Conservation (phyloP, 805 yeast species). For the Metschnikowia sp. region DNA sequence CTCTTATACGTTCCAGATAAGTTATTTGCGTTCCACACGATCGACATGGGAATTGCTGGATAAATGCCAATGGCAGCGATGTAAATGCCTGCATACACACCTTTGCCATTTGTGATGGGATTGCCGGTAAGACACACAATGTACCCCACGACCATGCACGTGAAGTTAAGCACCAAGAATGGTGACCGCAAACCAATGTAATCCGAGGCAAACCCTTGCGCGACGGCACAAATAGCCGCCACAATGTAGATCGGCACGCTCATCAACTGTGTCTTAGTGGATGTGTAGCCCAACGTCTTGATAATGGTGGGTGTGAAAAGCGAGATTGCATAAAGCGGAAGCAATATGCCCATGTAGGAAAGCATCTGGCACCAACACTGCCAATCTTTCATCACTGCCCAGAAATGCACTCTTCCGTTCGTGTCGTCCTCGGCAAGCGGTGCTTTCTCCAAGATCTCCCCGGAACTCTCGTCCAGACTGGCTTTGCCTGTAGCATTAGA, state of each 20-base stretch:
- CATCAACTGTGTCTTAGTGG: slow-evolving; percentile 39
- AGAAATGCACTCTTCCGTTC: slow-evolving; percentile 12
- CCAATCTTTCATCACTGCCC: slow-evolving; percentile 25
- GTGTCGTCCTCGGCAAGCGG: slow-evolving; percentile 13
- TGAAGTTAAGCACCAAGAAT: slow-evolving; percentile 22
- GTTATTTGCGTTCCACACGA: slow-evolving; percentile 37
- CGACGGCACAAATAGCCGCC: slow-evolving; percentile 29
- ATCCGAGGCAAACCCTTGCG: slow-evolving; percentile 26
- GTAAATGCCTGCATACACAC: slow-evolving; percentile 30
- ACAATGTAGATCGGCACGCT: slow-evolving; percentile 43
- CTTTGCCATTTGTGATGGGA: slow-evolving; percentile 20
- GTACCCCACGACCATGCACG: slow-evolving; percentile 32
- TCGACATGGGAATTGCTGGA: slow-evolving; percentile 28
- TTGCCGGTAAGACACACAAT: slow-evolving; percentile 26
- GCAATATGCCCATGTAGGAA: slow-evolving; percentile 26
- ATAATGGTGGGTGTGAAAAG: slow-evolving; percentile 46
- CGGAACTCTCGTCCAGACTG: neutral
- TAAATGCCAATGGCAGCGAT: slow-evolving; percentile 29
- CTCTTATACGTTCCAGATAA: slow-evolving; percentile 34
- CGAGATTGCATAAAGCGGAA: slow-evolving; percentile 37
- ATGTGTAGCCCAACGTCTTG: slow-evolving; percentile 41
- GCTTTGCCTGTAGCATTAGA: slow-evolving; percentile 4
- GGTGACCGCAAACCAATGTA: slow-evolving; percentile 28
- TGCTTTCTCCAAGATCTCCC: neutral
- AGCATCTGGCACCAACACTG: slow-evolving; percentile 27